Evolutionary conservation across 2,329 filamentous ascomycete species (phyloP).

Genomic region (Cladosporium sp.): DNA sequence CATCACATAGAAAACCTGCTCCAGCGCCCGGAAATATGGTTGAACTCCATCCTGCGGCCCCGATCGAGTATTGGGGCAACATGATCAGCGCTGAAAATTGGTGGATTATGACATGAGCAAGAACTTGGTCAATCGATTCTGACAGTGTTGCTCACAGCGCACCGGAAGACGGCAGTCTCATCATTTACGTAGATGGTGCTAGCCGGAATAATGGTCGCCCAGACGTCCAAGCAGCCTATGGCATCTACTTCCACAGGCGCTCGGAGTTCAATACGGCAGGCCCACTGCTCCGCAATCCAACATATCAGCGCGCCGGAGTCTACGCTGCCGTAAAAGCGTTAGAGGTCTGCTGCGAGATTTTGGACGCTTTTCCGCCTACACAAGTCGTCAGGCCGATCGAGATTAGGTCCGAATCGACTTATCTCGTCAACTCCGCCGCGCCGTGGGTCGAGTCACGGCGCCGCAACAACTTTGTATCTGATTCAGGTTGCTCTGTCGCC

Average conservation of each 20-base stretch:
- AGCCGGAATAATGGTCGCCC: constrained; percentile 21
- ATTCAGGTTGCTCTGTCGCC: constrained; percentile 21
- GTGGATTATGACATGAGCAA: no score
- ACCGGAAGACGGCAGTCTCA: constrained; percentile 23
- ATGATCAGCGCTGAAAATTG: no score
- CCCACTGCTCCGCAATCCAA: constrained; percentile 13
- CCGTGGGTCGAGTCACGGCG: constrained; percentile 32
- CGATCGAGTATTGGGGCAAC: no score
- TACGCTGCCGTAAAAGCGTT: constrained; percentile 20
- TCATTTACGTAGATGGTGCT: constrained; percentile 24
- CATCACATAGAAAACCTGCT: no score
- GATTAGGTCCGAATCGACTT: constrained; percentile 33
- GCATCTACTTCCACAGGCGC: constrained; percentile 17
- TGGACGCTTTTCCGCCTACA: constrained; percentile 4
- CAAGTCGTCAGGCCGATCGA: constrained; percentile 11
- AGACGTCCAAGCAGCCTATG: constrained; percentile 16
- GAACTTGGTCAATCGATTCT: no score
- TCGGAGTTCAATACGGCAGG: constrained; percentile 11
- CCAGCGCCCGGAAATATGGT: no score
- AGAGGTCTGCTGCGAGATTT: not conserved
- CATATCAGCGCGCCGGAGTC: constrained; percentile 21
- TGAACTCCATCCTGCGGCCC: no score
- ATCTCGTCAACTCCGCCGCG: constrained; percentile 30
- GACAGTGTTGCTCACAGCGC: not conserved
- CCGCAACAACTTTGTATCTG: constrained; percentile 25